Evolutionary conservation across 306 rosid species (phyloP), one percentile per base, ranked within the genome.

Genomic region (Erythrophleum fordii): DNA sequence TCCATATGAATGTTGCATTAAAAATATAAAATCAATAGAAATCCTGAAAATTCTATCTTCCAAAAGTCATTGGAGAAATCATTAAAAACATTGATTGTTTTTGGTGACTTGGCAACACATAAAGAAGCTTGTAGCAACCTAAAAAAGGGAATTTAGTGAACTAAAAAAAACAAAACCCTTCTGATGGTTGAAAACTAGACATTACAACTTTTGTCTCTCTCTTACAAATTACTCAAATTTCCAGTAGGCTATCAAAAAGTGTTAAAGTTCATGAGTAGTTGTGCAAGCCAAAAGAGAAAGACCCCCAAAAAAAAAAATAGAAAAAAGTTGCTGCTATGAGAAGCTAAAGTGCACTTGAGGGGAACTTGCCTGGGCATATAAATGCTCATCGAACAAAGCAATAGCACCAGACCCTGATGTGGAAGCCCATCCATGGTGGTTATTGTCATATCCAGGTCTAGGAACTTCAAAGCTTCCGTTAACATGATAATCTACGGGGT

Each of bases 391-490:
- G 74, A 82, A 85, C 75, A 82, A 69, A 74, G 72, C 29, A 62
- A 46, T 48, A 55, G 59, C 86, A 86, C 87, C 85, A 75, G 92
- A 90, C 39, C 94, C 93, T 39, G 97, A 89, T 26, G 97, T 76
- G 53, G 99, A 86, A 76, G 90, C 89, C 99, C 99, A 95, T 58
- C 81, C 86, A 78, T 86, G 91, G 37, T 92, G 93, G 49, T 73
- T 80, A 73, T 91, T 45, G 72, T 90, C 94, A 69, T 65, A 91
- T 37, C 77, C 90, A 75, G 85, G 85, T 80, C 87, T 87, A 44
- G 91, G 82, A 65, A 85, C 85, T 87, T 88, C 97, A 79, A 88
- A 91, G 76, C 79, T 88, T 83, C 88, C 97, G 85, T 86, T 89
- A 67, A 89, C 86, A 74, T 86, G 89, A 89, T 86, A 88, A 75